Evolutionary conservation across 805 yeast species (phyloP).

Genomic region (Yamadazyma akitaensis): DNA sequence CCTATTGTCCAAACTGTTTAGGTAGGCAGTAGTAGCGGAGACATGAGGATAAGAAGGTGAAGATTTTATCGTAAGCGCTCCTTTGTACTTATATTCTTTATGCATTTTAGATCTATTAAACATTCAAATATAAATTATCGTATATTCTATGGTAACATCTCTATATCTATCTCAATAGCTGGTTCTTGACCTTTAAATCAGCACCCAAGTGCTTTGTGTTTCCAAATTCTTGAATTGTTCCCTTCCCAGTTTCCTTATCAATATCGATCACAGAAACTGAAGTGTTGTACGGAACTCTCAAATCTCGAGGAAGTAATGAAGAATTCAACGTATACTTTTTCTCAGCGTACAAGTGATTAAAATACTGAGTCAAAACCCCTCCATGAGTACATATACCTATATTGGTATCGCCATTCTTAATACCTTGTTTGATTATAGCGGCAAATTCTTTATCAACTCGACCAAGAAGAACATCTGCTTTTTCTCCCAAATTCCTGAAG

Average conservation of each 20-base stretch:
- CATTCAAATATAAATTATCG: too few species aligned
- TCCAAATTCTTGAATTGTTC: slow-evolving; percentile 54
- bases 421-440: slow-evolving; percentile 35
- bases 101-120: neutral
- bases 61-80: neutral
- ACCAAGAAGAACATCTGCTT: slow-evolving; percentile 38
- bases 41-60: too few species aligned
- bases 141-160: neutral
- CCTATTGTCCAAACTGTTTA: slow-evolving; percentile 3
- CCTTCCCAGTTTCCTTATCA: slow-evolving; percentile 36
- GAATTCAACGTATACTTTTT: slow-evolving; percentile 35
- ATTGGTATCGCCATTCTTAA: slow-evolving; percentile 38
- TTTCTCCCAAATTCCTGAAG: slow-evolving; percentile 68
- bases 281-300: slow-evolving; percentile 70
- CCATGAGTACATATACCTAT: slow-evolving; percentile 74
- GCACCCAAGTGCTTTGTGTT: slow-evolving; percentile 67
- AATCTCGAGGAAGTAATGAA: slow-evolving; percentile 35
- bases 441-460: slow-evolving; percentile 51
- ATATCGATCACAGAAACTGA: slow-evolving; percentile 68
- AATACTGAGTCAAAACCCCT: slow-evolving; percentile 66
- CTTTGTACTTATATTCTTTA: neutral
- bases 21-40: neutral
- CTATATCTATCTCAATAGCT: slow-evolving; percentile 34
- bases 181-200: slow-evolving; percentile 48
- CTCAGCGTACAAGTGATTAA: slow-evolving; percentile 47